Evolutionary conservation across 148 eudicot genomes (phyloP), one percentile per base, ranked within the genome.

Genomic region (Camellia lanceoleosa): DNA sequence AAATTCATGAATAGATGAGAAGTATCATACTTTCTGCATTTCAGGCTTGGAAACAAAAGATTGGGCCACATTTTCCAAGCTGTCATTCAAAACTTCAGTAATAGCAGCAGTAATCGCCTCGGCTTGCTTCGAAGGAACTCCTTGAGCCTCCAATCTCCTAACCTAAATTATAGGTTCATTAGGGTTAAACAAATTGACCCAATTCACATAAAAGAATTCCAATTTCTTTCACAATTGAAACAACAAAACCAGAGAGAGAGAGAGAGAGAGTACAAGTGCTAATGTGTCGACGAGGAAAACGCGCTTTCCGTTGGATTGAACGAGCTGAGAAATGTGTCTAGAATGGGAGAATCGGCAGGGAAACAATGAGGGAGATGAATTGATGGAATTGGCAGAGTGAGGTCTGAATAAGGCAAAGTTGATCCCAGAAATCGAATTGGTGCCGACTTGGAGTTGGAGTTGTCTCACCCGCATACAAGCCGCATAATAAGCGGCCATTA

Each of bases 231-330:
- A 47, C n/a, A 46, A 47, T 71, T 49, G 74, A 47, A 30, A 30
- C 38, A 30, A 30, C 38, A 30, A 30, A 30, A 30, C 38, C 38
- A 30, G 38, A 30, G 38, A 30, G 38, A 30, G 38, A 1, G 2
- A 54, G 38, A 54, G 61, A 51, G 49, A 42, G 62, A 52, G 30
- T 90, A 92, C 97, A 49, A 95, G 92, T 19, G 97, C 97, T 63
- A 92, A 88, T 20, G 97, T 95, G 82, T 95, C 97, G 54, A 95
- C 96, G 46, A 93, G 91, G 82, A 93, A 91, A 71, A 91, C 58
- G 46, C 96, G 97, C 59, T 86, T 89, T 68, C 88, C 86, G 44
- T 80, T 84, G 13, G 93, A 78, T 38, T 77, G 79, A 20, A 74
- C 89, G 15, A 88, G 88, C 80, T 92, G 92, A 75, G 94, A 89